A percentile compares a stretch with the other conserved stretches of the same genome.
phyloP scores from a whole-genome alignment of 2,329 filamentous ascomycete species.

The Exophiala lecanii-corni region DNA sequence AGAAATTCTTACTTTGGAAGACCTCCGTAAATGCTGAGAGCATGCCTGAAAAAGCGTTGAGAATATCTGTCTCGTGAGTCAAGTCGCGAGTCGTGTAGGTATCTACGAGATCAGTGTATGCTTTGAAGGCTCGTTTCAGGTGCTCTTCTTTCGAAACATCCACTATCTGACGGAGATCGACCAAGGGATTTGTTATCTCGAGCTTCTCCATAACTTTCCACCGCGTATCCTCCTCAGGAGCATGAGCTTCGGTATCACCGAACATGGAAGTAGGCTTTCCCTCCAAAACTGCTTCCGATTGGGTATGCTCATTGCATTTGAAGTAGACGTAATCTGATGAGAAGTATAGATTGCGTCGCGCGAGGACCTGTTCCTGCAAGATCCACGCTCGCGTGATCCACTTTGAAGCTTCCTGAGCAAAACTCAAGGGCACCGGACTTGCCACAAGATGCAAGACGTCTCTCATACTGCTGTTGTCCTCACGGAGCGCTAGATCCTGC shows the following conservation, averaged over 20 bases:
- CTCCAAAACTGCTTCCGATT: background rate
- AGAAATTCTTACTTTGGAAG: background rate
- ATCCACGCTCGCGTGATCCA: background rate
- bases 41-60: background rate
- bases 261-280: background rate
- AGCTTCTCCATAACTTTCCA: background rate
- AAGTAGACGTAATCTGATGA: constrained; percentile 1
- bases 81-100: background rate
- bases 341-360: constrained; percentile 3
- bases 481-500: background rate
- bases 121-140: background rate
- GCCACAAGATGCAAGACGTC: background rate
- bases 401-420: background rate
- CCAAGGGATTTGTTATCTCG: background rate
- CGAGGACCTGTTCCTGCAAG: constrained; percentile 1
- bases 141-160: background rate
- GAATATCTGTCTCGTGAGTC: background rate
- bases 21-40: background rate
- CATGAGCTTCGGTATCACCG: background rate
- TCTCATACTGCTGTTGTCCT: background rate
- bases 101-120: background rate
- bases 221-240: background rate
- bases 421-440: background rate
- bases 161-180: background rate
- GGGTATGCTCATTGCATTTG: background rate